These are phyloP conservation scores for Medicago lupulina DNA, from an alignment of 306 rosid species.

Conservation along the genomic window DNA sequence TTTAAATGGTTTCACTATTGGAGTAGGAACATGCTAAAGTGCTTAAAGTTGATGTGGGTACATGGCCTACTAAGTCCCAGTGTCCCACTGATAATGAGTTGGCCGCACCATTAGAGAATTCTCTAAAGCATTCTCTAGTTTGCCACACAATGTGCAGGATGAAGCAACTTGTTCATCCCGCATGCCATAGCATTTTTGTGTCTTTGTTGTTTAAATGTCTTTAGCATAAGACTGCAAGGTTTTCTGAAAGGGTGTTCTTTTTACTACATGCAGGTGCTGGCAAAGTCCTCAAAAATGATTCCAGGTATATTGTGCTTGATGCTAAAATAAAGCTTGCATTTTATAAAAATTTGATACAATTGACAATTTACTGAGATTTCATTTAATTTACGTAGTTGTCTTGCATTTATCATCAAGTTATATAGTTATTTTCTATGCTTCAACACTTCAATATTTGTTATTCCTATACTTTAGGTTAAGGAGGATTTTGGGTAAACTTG, in stretches of 20 bases:
- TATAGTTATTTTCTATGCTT: constrained; percentile 18
- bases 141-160: not conserved
- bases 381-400: not conserved
- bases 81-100: not conserved
- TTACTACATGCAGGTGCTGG: constrained; percentile 78
- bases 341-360: constrained; percentile 17
- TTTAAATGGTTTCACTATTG: not conserved
- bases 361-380: not conserved
- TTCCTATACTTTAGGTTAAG: constrained; percentile 6
- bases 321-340: not conserved
- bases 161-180: constrained; percentile 9
- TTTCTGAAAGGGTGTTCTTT: constrained; percentile 30
- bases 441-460: not conserved
- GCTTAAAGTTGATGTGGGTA: not conserved
- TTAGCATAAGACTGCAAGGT: not conserved
- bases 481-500: constrained; percentile 2
- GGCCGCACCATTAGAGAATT: not conserved
- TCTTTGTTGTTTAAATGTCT: constrained; percentile 20
- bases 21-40: not conserved
- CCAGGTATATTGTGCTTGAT: constrained; percentile 63
- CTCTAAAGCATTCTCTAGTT: constrained; percentile 1
- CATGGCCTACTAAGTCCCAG: not conserved
- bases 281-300: constrained; percentile 98
- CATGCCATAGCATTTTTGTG: constrained; percentile 22
- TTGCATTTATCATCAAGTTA: constrained; percentile 23